phyloP scores from a whole-genome alignment of 352 stramenopile genomes.

The Globisporangium splendens region DNA sequence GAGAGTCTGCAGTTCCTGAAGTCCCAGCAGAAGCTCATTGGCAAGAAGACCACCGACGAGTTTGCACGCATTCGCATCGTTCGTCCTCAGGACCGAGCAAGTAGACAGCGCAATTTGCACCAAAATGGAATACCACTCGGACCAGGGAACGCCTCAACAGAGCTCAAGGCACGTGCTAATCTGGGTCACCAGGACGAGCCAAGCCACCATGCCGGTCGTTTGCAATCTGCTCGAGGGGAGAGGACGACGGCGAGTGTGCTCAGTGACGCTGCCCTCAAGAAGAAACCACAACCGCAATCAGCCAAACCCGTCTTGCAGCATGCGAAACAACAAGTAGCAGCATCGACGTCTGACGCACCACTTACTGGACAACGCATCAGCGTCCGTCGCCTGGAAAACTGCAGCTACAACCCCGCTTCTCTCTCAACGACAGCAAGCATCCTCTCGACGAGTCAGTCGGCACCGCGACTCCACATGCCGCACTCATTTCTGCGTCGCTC shows the following conservation, averaged over 20 bases:
- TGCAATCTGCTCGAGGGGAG: slow-evolving; percentile 23
- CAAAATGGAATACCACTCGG: slow-evolving; percentile 27
- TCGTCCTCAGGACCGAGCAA: slow-evolving; percentile 25
- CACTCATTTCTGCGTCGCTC: too few relatives aligned
- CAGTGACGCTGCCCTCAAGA: not conserved
- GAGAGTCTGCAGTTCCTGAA: slow-evolving; percentile 26
- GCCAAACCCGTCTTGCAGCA: slow-evolving; percentile 41
- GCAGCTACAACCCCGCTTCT: slow-evolving; percentile 25
- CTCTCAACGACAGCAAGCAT: slow-evolving; percentile 4
- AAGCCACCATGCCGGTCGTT: not conserved
- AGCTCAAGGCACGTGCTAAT: not conserved
- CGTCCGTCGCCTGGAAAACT: slow-evolving; percentile 31
- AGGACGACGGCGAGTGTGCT: not conserved
- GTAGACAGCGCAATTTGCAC: slow-evolving; percentile 38
- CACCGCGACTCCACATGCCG: slow-evolving; percentile 10
- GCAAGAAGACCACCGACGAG: slow-evolving; percentile 52
- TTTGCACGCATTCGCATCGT: slow-evolving; percentile 43
- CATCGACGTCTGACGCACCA: not conserved
- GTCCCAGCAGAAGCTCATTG: slow-evolving; percentile 37
- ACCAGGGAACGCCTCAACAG: not conserved
- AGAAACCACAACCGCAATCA: slow-evolving; percentile 33
- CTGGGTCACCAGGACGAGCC: not conserved
- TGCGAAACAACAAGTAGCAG: not conserved
- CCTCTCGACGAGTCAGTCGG: slow-evolving; percentile 23
- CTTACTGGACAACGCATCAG: slow-evolving; percentile 22